These are phyloP conservation scores for Pseudotsuga menziesii DNA, from an alignment of 75 land plant genomes.

Conservation along the genomic window DNA sequence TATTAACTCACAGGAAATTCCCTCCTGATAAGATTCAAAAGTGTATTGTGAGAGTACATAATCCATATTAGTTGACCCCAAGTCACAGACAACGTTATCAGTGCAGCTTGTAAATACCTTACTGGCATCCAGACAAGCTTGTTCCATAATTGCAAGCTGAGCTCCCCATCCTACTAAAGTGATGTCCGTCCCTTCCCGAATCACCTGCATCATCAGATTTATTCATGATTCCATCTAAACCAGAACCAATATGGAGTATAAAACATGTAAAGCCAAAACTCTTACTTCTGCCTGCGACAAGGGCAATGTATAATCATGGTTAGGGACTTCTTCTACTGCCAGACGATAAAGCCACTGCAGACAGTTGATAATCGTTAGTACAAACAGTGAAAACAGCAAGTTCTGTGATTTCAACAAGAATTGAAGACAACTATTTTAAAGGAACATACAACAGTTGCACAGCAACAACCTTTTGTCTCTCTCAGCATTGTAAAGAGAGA, in stretches of 20 bases:
- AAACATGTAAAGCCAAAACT: neutral
- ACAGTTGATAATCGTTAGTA: neutral
- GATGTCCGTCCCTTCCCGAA: slow-evolving; percentile 81
- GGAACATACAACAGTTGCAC: neutral
- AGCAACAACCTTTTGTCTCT: neutral
- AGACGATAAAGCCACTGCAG: slow-evolving; percentile 89
- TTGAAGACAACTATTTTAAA: neutral
- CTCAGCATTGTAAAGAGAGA: slow-evolving; percentile 1
- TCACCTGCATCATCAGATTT: slow-evolving; percentile 44
- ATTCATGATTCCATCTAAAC: neutral
- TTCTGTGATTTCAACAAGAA: neutral
- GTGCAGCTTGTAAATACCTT: slow-evolving; percentile 37
- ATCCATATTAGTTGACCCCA: neutral
- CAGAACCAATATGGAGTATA: neutral
- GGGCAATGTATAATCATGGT: slow-evolving; percentile 85
- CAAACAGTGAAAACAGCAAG: neutral
- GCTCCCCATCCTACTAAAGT: slow-evolving; percentile 99
- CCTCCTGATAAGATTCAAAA: slow-evolving; percentile 57
- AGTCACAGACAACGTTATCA: neutral
- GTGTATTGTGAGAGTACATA: neutral
- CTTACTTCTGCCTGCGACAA: slow-evolving; percentile 92
- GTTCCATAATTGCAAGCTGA: slow-evolving; percentile 80
- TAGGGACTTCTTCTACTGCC: slow-evolving; percentile 95
- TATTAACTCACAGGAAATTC: slow-evolving; percentile 97
- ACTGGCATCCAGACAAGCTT: slow-evolving; percentile 82